Evolutionary conservation across 106 monocot species (phyloP), one percentile per base, ranked within the genome.

Genomic region (Dioscorea alata): DNA sequence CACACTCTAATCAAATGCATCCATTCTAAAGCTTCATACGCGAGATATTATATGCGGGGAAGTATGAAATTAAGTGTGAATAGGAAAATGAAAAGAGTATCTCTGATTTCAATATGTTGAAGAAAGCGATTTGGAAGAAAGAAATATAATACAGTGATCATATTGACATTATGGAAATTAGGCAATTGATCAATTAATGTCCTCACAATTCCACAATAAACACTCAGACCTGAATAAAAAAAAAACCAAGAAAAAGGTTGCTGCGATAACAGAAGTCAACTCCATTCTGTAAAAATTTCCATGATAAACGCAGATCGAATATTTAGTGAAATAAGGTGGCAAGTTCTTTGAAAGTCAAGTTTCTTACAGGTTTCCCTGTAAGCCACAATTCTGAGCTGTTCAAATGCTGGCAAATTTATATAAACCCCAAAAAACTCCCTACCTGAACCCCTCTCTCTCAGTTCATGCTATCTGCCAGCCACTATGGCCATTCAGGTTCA

Each of bases 391-490:
- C 31, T 66, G 53, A 71, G 71, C 77, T 78, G 66, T 71, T 71
- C 31, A 18, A 20, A 50, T 59, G 71, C 77, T 66, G 77, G 77
- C 77, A 78, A 54, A n/a, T 28, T 32, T 71, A 71, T 78, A 67
- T 59, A 49, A 1, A 42, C 33, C 32, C 7, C 54, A 32, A 51
- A 51, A 32, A 34, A 48, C 51, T 57, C 69, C 17, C 34, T 51
- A 10, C 61, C 28, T 42, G 10, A 42, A 42, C 42, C 66, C 42
- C 66, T 12, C 53, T 33, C 32, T 57, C 71, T 72, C 51, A 52
- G 52, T 60, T 20, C 59, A 19, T 22, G 22, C 13, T 21, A 20
- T 33, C 54, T 13, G 17, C 56, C 15, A 6, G 21, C 8, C 13
- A 66, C 71, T 33, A 79, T 71, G 77, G 71, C 71, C 56, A 61